phyloP scores from a whole-genome alignment of 257 asterid genomes.

The Parsonsia alboflavescens region DNA sequence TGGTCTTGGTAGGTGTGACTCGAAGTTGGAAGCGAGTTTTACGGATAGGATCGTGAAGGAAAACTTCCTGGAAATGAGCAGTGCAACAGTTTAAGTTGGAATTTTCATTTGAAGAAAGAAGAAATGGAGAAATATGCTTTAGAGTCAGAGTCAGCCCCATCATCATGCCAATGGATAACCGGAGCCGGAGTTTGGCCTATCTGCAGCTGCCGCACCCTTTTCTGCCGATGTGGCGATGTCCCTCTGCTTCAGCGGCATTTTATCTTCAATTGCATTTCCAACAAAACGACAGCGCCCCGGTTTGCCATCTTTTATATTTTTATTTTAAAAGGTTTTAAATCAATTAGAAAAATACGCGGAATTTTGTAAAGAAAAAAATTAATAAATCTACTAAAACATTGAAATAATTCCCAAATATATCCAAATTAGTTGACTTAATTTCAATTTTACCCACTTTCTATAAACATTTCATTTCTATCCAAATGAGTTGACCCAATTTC shows the following conservation, averaged over 20 bases:
- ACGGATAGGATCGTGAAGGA: neutral
- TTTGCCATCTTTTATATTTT: too few relatives aligned
- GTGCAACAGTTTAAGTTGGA: neutral
- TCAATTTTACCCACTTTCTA: too few relatives aligned
- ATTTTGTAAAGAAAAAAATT: too few relatives aligned
- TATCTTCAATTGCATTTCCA: neutral
- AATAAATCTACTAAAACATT: too few relatives aligned
- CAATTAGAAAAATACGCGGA: too few relatives aligned
- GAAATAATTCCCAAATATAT: too few relatives aligned
- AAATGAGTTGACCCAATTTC: too few relatives aligned
- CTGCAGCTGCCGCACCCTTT: neutral
- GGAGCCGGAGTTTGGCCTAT: neutral
- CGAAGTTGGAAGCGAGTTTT: neutral
- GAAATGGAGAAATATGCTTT: neutral
- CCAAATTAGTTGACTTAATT: too few relatives aligned
- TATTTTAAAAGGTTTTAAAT: too few relatives aligned
- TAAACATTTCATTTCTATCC: too few relatives aligned
- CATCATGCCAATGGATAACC: neutral
- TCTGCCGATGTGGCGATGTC: too few relatives aligned
- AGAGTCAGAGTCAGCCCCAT: slow-evolving; percentile 10
- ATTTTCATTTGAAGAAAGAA: neutral
- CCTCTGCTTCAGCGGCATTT: neutral
- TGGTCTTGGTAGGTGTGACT: neutral
- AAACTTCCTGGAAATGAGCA: slow-evolving; percentile 3
- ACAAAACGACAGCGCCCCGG: neutral